Conservation (phyloP, 257 asterid genomes). For the Solanum rostratum region DNA sequence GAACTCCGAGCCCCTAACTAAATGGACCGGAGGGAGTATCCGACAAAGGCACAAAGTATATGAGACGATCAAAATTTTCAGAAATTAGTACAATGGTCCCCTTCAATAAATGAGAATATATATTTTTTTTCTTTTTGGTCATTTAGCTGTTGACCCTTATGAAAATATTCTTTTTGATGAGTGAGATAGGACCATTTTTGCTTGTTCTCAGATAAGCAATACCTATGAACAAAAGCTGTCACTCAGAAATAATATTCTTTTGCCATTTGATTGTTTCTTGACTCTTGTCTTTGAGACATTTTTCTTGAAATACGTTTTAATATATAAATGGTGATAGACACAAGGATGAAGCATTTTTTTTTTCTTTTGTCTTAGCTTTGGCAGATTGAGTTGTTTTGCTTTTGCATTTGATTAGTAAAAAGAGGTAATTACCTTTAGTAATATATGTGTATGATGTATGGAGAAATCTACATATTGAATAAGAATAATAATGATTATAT, state of each 20-base stretch:
- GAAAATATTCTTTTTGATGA: background rate
- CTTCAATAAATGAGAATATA: slow-evolving; percentile 30
- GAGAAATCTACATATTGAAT: background rate
- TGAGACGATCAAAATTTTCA: slow-evolving; percentile 9
- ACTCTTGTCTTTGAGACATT: slow-evolving; percentile 1
- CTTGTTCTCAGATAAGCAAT: slow-evolving; percentile 1
- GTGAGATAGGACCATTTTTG: slow-evolving; percentile 8
- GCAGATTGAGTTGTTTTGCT: background rate
- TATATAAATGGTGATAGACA: background rate
- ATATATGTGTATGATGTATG: background rate
- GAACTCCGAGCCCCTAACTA: too few relatives aligned
- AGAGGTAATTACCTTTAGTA: background rate
- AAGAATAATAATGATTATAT: background rate
- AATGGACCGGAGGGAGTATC: background rate
- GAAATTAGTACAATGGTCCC: slow-evolving; percentile 33
- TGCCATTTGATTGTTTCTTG: slow-evolving; percentile 2
- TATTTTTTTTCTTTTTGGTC: slow-evolving; percentile 15
- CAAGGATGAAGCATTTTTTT: background rate
- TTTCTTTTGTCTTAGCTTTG: background rate
- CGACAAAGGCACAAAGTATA: slow-evolving; percentile 5
- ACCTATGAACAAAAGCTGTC: slow-evolving; percentile 2
- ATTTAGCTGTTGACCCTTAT: slow-evolving; percentile 4
- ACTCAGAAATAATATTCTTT: background rate
- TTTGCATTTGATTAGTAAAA: background rate
- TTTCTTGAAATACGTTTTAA: slow-evolving; percentile 1